phyloP scores from a whole-genome alignment of 345 rosid species.

The Camelina sativa region DNA sequence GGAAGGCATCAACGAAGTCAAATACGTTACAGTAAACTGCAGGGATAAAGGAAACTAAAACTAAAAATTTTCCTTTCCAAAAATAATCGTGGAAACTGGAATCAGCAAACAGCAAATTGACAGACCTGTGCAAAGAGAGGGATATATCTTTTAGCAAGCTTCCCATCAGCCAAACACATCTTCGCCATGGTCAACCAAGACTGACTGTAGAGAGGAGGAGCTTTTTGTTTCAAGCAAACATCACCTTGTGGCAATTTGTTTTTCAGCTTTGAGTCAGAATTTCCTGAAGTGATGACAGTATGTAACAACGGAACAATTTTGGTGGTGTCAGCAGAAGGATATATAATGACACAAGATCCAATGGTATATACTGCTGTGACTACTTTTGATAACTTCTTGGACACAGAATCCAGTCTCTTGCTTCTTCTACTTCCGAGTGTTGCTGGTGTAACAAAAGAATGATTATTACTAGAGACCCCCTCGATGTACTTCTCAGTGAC shows the following conservation, averaged over 20 bases:
- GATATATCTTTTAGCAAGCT: slow-evolving; percentile 85
- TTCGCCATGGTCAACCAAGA: slow-evolving; percentile 96
- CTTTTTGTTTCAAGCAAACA: slow-evolving; percentile 63
- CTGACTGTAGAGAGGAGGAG: slow-evolving; percentile 75
- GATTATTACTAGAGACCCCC: slow-evolving; percentile 47
- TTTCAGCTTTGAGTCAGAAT: slow-evolving; percentile 63
- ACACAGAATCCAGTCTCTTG: slow-evolving; percentile 48
- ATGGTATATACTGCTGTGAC: slow-evolving; percentile 72
- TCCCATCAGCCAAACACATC: slow-evolving; percentile 83
- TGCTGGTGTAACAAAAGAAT: slow-evolving; percentile 68
- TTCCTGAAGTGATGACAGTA: slow-evolving; percentile 78
- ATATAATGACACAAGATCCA: slow-evolving; percentile 74
- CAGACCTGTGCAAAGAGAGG: slow-evolving; percentile 90
- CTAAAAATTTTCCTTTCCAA: background rate
- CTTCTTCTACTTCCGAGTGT: slow-evolving; percentile 56
- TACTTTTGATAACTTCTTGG: slow-evolving; percentile 57
- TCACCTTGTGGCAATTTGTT: slow-evolving; percentile 57
- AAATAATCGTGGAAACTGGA: background rate
- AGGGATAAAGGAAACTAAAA: slow-evolving; percentile 12
- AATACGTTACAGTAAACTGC: slow-evolving; percentile 17
- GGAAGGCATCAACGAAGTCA: slow-evolving; percentile 20
- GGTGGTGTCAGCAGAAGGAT: slow-evolving; percentile 74
- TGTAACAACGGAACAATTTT: slow-evolving; percentile 67
- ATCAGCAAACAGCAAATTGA: slow-evolving; percentile 17
- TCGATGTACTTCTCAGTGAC: slow-evolving; percentile 69